Evolutionary conservation across 2,329 filamentous ascomycete species (phyloP), one percentile per base, ranked within the genome.

Genomic region (Chrysoporthe puriensis): DNA sequence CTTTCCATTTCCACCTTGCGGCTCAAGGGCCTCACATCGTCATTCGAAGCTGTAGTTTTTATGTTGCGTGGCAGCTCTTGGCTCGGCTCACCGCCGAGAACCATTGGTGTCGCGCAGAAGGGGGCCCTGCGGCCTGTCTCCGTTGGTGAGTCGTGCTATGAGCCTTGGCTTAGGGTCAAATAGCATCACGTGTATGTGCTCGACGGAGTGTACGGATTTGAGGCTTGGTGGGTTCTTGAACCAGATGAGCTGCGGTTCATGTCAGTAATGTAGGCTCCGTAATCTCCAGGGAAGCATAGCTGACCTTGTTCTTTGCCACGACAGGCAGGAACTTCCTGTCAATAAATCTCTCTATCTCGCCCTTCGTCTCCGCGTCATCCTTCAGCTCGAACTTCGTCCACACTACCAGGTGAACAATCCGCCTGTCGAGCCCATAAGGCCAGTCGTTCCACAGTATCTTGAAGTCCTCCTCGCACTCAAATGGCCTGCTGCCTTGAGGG

Each of bases 151-250:
- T 66, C 88, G 81, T 63, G 82, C 80, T 58, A 97, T 79, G 72
- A 96, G 93, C 3, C 82, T 84, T 50, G 83, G 82, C 73, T 95
- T 89, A 0, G 94, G 90, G 72, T 92, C 84, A 77, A 90, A 91
- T 64, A 97, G 82, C 93, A 97, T 94, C 75, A 97, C 90, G 78
- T 98, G 95, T 75, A 98, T 96, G 77, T 98, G 95, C 82, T 97
- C 94, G 13, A 98, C 88, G 0, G 91, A 88, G 73, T 93, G 88
- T 40, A 98, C 88, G 34, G 91, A 96, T 81, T 97, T 97, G 72
- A 97, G 81, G 18, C 86, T 87, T 64, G 84, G 86, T 93, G 94
- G 97, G 75, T 98, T 98, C 82, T 92, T 93, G 80, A 96, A 96
- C 92, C 92, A 96, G 46, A 91, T 82, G 52, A 78, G 77, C 79